Evolutionary conservation across 306 rosid species (phyloP), one percentile per base, ranked within the genome.

Genomic region (Mimosa pudica): DNA sequence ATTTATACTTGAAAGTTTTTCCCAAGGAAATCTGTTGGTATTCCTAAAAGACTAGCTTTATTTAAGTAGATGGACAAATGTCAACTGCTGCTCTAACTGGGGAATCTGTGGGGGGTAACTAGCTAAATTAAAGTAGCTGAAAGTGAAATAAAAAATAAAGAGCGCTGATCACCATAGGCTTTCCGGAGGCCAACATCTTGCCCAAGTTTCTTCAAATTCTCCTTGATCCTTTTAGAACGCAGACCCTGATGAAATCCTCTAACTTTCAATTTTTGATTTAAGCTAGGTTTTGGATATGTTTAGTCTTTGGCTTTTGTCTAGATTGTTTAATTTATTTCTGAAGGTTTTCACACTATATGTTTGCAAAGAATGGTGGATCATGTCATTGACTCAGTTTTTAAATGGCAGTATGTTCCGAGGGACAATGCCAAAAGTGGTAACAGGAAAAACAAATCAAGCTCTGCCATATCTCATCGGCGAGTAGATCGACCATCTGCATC

Each of bases 371-470:
- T 44, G 54, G 48, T 65, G 35, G 38, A 18, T 12, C 55, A 42
- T 57, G 71, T 74, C 46, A 48, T 67, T 65, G 51, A 79, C 45
- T 81, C 20, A 30, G 74, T 85, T 72, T 63, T 75, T 83, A 84
- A 70, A 84, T 83, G 70, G 63, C 94, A 95, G 98, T 92, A 95
- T 85, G 91, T 95, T 73, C 89, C 87, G 81, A 95, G 93, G 90
- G 94, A 93, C 77, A 83, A 79, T 77, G 81, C 81, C 45, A 95
- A 82, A 84, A 83, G 63, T 80, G 68, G 82, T 51, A 86, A 77
- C 79, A 88, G 92, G 20, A 95, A 81, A 82, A 96, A 83, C 79
- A 93, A 86, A 88, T 84, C 98, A 79, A 74, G 86, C 80, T 90
- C 91, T 79, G 74, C 14, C 77, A 82, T 84, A 57, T 78, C 91